phyloP scores from a whole-genome alignment of 768 basidiomycete species.

The Asterophora parasitica region DNA sequence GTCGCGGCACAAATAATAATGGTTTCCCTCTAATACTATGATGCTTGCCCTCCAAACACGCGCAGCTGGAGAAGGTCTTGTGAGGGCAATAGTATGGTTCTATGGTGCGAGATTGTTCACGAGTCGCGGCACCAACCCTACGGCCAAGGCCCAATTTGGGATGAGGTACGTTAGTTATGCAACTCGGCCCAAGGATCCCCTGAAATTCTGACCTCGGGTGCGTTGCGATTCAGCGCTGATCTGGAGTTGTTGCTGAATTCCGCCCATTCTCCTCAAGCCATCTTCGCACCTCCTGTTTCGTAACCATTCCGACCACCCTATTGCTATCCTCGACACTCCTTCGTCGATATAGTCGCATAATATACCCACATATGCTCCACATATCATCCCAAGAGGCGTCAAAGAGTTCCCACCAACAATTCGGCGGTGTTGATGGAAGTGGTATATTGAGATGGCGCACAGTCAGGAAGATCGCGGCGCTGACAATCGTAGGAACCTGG shows the following conservation, averaged over 20 bases:
- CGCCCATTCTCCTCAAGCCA: constrained; percentile 65
- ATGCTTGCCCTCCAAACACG: too few relatives aligned
- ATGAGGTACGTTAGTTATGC: too few relatives aligned
- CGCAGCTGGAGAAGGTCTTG: too few relatives aligned
- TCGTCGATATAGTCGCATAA: constrained; percentile 75
- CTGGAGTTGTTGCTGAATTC: too few relatives aligned
- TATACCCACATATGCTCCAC: constrained; percentile 76
- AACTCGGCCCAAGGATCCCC: neutral
- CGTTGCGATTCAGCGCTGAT: neutral
- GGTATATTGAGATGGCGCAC: constrained; percentile 67
- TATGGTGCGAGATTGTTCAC: too few relatives aligned
- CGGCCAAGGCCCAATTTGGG: too few relatives aligned
- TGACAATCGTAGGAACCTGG: constrained; percentile 84
- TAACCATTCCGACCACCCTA: constrained; percentile 54
- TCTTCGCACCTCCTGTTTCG: constrained; percentile 73
- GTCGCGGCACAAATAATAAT: too few relatives aligned
- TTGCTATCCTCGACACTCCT: constrained; percentile 41
- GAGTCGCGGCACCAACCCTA: too few relatives aligned
- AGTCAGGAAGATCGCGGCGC: constrained; percentile 82
- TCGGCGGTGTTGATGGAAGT: constrained; percentile 64
- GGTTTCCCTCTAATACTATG: too few relatives aligned
- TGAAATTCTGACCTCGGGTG: neutral
- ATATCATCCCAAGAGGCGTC: constrained; percentile 90
- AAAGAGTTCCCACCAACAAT: constrained; percentile 92
- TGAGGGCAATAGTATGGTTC: too few relatives aligned